Evolutionary conservation across 2,329 filamentous ascomycete species (phyloP).

Genomic region (Colletotrichum magnum): DNA sequence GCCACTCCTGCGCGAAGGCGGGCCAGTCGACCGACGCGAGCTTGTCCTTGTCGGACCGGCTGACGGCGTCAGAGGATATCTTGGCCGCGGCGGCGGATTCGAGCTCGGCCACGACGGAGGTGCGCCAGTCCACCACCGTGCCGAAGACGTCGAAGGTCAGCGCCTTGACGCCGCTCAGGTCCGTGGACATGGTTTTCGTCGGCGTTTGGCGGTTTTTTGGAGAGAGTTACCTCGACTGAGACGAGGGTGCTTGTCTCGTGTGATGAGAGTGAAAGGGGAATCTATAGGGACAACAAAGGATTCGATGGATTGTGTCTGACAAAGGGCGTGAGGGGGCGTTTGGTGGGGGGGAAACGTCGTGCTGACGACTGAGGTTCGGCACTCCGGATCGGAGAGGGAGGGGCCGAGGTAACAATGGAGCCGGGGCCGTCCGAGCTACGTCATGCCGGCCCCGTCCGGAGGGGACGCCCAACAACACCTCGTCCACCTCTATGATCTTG

Average conservation of each 20-base stretch:
- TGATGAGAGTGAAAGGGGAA: not conserved
- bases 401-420: not conserved
- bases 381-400: not conserved
- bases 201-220: not conserved
- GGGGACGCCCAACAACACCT: not conserved
- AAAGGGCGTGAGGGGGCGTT: not conserved
- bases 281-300: not conserved
- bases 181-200: not conserved
- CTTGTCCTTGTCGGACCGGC: constrained; percentile 57
- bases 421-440: not conserved
- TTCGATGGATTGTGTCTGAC: not conserved
- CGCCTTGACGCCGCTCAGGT: constrained; percentile 60
- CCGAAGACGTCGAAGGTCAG: constrained; percentile 85
- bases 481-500: too few relatives aligned
- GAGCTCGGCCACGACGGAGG: constrained; percentile 74
- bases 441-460: not conserved
- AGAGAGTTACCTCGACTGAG: not conserved
- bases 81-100: constrained; percentile 63
- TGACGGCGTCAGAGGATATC: constrained; percentile 55
- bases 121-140: constrained; percentile 85
- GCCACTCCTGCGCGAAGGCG: constrained; percentile 79
- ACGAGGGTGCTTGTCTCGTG: too few relatives aligned
- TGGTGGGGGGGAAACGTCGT: not conserved
- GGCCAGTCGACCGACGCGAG: constrained; percentile 73
- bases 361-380: not conserved